Conservation (phyloP, 345 rosid genomes). For the Camelina laxa region DNA sequence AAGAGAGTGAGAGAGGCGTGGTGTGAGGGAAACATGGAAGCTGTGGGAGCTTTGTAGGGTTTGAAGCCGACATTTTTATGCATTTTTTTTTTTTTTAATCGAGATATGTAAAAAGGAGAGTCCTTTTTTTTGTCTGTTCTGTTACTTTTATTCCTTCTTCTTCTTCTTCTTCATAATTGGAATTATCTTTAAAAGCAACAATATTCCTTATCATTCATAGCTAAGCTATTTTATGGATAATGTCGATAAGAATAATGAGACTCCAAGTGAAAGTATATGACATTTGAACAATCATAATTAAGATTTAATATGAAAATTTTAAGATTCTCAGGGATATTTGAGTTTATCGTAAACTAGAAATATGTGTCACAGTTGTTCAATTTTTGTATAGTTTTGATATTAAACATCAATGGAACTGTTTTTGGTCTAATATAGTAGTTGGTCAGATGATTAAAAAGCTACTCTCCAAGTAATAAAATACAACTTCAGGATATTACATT, state of each 20-base stretch:
- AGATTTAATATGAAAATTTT: not conserved
- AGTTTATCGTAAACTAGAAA: not conserved
- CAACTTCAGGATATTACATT: not conserved
- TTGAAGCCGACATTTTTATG: conserved; percentile 63
- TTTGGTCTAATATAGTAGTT: not conserved
- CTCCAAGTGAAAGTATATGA: conserved; percentile 22
- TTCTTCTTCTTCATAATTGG: conserved; percentile 22
- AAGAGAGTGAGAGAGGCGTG: conserved; percentile 47
- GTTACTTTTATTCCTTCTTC: conserved; percentile 26
- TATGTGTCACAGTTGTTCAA: not conserved
- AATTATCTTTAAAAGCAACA: conserved; percentile 17
- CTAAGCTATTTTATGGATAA: conserved; percentile 14
- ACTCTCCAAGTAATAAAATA: not conserved
- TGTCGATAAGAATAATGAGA: conserved; percentile 20
- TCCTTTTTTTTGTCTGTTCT: conserved; percentile 40
- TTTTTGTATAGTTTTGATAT: not conserved
- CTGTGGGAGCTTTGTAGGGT: conserved; percentile 64
- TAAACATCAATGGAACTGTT: not conserved
- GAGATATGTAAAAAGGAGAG: conserved; percentile 40
- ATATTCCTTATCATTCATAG: conserved; percentile 39
- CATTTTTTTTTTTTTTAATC: conserved; percentile 18
- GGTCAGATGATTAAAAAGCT: not conserved
- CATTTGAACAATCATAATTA: conserved; percentile 13
- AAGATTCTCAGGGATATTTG: not conserved
- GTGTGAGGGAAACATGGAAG: conserved; percentile 59